phyloP scores from a whole-genome alignment of 305 asterid genomes.

The Rubia occidens region DNA sequence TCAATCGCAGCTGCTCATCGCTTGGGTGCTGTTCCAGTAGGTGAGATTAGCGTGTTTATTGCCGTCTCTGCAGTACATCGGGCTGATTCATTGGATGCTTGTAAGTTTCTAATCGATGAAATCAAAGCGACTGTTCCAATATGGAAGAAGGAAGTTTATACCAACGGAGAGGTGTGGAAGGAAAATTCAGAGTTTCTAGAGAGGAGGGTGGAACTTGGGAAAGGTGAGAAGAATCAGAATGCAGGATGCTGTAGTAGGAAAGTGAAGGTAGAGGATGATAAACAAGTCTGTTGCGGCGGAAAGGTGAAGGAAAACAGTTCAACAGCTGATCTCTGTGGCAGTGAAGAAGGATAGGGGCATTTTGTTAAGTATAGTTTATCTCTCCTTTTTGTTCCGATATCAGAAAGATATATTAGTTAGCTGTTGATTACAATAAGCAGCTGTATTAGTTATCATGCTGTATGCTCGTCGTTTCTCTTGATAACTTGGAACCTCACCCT shows the following conservation, averaged over 20 bases:
- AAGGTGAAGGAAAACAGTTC: constrained; percentile 42
- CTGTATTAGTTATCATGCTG: neutral
- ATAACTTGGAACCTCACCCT: neutral
- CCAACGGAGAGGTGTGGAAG: constrained; percentile 89
- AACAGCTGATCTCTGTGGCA: constrained; percentile 13
- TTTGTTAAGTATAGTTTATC: neutral
- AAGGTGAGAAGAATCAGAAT: constrained; percentile 14
- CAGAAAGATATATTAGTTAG: neutral
- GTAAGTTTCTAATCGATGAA: constrained; percentile 75
- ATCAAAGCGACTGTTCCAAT: constrained; percentile 82
- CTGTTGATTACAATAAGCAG: neutral
- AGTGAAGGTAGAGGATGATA: constrained; percentile 27
- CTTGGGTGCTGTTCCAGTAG: constrained; percentile 70
- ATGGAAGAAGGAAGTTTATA: constrained; percentile 94
- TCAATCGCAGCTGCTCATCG: constrained; percentile 72
- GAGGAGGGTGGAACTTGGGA: constrained; percentile 49
- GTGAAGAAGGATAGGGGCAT: constrained; percentile 1
- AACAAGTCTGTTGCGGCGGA: constrained; percentile 37
- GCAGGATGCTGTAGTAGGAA: constrained; percentile 29
- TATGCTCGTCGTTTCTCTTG: neutral
- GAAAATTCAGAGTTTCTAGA: constrained; percentile 75
- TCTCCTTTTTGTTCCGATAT: neutral
- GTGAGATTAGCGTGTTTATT: constrained; percentile 68
- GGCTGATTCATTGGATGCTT: constrained; percentile 71
- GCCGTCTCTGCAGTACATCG: constrained; percentile 72